These are phyloP conservation scores for Neckera pumila DNA, from an alignment of 225 moss, liverwort and hornwort species.

Conservation along the genomic window DNA sequence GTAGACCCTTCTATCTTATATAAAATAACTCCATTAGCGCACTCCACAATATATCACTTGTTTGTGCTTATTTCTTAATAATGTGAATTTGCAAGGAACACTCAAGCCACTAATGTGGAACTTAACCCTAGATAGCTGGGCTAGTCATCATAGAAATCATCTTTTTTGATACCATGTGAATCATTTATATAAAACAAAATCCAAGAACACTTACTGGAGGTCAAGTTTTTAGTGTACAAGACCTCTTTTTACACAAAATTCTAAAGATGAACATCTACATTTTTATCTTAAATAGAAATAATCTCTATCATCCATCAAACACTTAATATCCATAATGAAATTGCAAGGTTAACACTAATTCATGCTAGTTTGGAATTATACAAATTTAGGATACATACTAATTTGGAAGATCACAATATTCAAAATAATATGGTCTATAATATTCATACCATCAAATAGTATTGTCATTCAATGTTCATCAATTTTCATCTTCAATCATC, in stretches of 20 bases:
- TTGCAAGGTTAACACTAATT: background rate
- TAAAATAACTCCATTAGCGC: background rate
- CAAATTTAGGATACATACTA: background rate
- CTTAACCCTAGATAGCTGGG: accelerated
- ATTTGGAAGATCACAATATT: background rate
- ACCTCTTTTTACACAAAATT: too few relatives aligned
- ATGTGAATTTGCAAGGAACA: background rate
- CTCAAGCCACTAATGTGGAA: background rate
- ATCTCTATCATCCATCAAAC: background rate
- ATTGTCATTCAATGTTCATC: background rate
- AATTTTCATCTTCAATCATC: background rate
- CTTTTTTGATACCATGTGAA: too few relatives aligned
- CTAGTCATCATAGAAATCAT: too few relatives aligned
- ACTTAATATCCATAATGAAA: too few relatives aligned
- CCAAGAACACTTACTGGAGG: too few relatives aligned
- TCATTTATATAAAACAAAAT: too few relatives aligned
- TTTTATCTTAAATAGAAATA: background rate
- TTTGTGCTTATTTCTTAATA: background rate
- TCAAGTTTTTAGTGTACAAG: too few relatives aligned
- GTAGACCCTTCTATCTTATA: background rate
- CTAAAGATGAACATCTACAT: too few relatives aligned
- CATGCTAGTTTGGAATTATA: background rate
- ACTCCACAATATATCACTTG: background rate
- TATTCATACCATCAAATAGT: background rate
- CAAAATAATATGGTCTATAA: background rate